Evolutionary conservation across 331 rosid species (phyloP).

Genomic region (Malus hybrid): DNA sequence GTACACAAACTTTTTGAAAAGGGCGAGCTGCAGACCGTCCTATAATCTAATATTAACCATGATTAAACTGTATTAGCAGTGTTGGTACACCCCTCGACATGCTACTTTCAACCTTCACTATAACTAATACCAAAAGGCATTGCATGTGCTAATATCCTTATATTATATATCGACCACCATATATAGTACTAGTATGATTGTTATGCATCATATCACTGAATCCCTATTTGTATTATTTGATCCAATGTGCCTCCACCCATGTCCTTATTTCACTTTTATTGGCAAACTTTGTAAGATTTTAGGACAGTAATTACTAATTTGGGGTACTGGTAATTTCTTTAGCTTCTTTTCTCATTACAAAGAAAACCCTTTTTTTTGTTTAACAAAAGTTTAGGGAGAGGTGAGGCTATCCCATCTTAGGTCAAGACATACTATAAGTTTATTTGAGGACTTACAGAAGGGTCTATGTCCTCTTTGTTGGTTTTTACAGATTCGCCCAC

Average conservation of each 20-base stretch:
- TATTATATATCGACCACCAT: not conserved
- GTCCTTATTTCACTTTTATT: not conserved
- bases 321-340: too few species aligned
- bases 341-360: too few species aligned
- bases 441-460: too few species aligned
- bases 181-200: not conserved
- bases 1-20: not conserved
- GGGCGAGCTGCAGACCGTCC: not conserved
- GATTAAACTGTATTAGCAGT: constrained; percentile 7
- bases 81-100: constrained; percentile 45
- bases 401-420: too few species aligned
- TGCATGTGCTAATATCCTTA: constrained; percentile 32
- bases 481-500: too few species aligned
- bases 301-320: not conserved
- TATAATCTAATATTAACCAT: constrained; percentile 7
- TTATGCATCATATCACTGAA: not conserved
- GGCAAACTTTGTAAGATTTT: not conserved
- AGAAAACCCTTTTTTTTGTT: too few species aligned
- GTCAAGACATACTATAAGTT: too few species aligned
- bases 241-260: not conserved
- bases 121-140: constrained; percentile 13
- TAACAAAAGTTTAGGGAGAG: too few species aligned
- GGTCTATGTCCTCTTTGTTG: too few species aligned
- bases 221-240: not conserved
- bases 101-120: constrained; percentile 15